Base-by-base conservation (phyloP, 768 basidiomycete species). In the Mrakia blollopis region DNA sequence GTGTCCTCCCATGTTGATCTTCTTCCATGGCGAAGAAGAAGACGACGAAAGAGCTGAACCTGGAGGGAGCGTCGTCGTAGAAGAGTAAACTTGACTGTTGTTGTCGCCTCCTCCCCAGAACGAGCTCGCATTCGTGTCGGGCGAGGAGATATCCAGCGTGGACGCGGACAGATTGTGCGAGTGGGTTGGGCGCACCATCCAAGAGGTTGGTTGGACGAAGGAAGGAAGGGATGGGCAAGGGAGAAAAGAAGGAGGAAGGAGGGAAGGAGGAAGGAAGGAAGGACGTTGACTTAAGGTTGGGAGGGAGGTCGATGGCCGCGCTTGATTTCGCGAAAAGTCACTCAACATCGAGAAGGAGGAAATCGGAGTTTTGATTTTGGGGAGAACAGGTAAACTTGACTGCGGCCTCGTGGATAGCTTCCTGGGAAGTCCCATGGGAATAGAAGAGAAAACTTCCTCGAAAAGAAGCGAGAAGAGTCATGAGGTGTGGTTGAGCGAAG, bases 51-150 rank as follows among this genome's bases (percentile, higher is more conserved):
- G 62, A 4, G 62, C 62, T 11, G 16, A 18, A 9, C 62, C 62
- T 10, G 62, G 62, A 63, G 62, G 62, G 62, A 63, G 62, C 10
- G 62, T 63, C 62, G 62, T 63, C n/a, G 62, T 63, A 14, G 62
- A 63, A 23, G 62, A 63, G 62, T 63, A 63, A 8, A 16, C 30
- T 32, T 21, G 30, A 10, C 30, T 63, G 30, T 30, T 37, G 62
- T 63, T 37, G 62, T 37, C 62, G 18, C 30, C 62, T 63, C 62
- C 62, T 32, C 62, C 62, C 62, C 62, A 63, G 30, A 14, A 63
- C 30, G 62, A 63, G 30, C n/a, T 28, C 62, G 62, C 7, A 21
- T n/a, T 32, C 62, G 62, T 63, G 1, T 63, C 30, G 8, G 30
- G 37, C 44, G 67, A 39, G 9, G 67, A 41, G 25, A 30, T 4